phyloP scores from a whole-genome alignment of 306 rosid species.

The Medicago ruthenica region DNA sequence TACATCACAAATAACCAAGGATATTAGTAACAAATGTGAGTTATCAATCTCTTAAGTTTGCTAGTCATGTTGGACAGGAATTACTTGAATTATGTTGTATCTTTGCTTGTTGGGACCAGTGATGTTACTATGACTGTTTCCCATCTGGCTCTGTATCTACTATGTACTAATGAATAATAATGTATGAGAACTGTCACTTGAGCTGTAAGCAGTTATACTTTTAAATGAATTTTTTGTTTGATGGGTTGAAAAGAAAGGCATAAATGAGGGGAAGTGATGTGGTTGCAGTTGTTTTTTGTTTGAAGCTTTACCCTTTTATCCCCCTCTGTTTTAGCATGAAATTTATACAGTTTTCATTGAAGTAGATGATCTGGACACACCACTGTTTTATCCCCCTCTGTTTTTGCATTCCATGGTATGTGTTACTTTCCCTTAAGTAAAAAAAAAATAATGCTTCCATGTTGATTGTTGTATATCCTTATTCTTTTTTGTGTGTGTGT shows the following conservation, averaged over 20 bases:
- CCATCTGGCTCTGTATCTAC: conserved; percentile 25
- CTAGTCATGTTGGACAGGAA: conserved; percentile 23
- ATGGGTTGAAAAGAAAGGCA: conserved; percentile 35
- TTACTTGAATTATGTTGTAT: conserved; percentile 32
- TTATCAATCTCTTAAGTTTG: conserved; percentile 33
- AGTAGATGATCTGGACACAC: neutral
- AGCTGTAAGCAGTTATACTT: conserved; percentile 24
- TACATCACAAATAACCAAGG: too few species aligned
- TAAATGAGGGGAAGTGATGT: conserved; percentile 29
- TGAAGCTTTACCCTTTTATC: neutral
- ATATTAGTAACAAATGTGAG: conserved; percentile 93
- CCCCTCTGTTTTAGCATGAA: neutral
- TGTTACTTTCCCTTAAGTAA: too few species aligned
- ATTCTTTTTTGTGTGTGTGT: too few species aligned
- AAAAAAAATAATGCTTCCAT: too few species aligned
- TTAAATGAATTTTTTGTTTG: conserved; percentile 28
- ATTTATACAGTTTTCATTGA: neutral
- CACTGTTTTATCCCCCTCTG: conserved; percentile 11
- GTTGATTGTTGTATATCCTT: too few species aligned
- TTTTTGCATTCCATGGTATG: too few species aligned
- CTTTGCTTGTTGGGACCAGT: conserved; percentile 33
- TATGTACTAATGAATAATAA: conserved; percentile 4
- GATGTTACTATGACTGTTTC: conserved; percentile 30
- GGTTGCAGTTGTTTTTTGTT: neutral
- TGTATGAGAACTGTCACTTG: conserved; percentile 7